phyloP scores from a whole-genome alignment of 306 rosid species.

The Inga laurina region DNA sequence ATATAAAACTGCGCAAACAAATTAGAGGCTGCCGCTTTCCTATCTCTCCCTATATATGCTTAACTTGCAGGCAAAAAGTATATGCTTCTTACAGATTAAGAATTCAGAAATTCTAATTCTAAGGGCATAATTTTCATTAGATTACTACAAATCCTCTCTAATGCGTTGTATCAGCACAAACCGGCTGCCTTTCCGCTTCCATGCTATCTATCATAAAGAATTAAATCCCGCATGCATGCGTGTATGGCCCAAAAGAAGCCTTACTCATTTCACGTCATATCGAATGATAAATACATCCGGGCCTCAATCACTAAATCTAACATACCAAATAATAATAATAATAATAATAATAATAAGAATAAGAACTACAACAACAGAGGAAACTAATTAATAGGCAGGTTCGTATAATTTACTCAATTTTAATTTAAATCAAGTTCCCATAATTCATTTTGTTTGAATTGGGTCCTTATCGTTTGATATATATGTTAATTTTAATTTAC shows the following conservation, averaged over 20 bases:
- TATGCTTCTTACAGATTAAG: not conserved
- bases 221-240: not conserved
- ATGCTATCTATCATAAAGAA: not conserved
- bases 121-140: not conserved
- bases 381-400: too few relatives aligned
- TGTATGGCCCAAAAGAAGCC: not conserved
- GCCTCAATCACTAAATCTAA: not conserved
- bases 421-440: too few relatives aligned
- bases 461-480: too few relatives aligned
- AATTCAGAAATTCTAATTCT: not conserved
- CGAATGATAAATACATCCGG: too few relatives aligned
- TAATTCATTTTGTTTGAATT: too few relatives aligned
- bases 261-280: not conserved
- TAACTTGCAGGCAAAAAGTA: not conserved
- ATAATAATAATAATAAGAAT: too few relatives aligned
- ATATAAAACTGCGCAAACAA: not conserved
- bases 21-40: not conserved
- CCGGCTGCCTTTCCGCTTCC: not conserved
- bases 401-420: too few relatives aligned
- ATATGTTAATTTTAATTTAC: too few relatives aligned
- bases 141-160: not conserved
- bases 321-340: too few relatives aligned
- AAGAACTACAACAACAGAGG: too few relatives aligned
- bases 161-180: not conserved
- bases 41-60: not conserved